Evolutionary conservation across 139 green algal species (phyloP).

Genomic region (Spirogloea muscicola): DNA sequence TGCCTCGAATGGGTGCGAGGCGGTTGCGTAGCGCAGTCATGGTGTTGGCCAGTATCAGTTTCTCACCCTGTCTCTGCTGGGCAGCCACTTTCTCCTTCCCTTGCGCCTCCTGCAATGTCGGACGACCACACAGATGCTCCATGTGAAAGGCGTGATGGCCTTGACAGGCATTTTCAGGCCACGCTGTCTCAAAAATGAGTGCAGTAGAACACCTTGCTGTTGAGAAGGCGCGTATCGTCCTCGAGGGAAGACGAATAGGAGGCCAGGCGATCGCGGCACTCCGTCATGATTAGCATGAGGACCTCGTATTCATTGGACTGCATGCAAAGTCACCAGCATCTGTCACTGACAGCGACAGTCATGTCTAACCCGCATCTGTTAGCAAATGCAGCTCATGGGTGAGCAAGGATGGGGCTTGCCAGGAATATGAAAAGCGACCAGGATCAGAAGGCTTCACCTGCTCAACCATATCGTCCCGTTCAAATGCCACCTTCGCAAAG

Average conservation of each 20-base stretch:
- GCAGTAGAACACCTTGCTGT: conserved; percentile 1
- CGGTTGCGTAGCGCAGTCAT: conserved; percentile 63
- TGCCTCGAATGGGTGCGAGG: conserved; percentile 90
- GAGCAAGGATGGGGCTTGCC: too few species aligned
- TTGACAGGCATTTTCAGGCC: too few species aligned
- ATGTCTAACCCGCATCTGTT: too few species aligned
- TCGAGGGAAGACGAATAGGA: conserved; percentile 63
- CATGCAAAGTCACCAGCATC: neutral
- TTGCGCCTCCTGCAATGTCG: conserved; percentile 21
- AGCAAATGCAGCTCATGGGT: too few species aligned
- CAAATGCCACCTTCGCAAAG: conserved; percentile 78
- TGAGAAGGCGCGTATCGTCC: conserved; percentile 63
- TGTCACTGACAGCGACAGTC: neutral
- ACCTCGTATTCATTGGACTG: conserved; percentile 96
- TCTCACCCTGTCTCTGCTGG: conserved; percentile 67
- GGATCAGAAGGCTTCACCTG: too few species aligned
- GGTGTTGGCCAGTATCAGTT: conserved; percentile 65
- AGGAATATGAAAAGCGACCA: too few species aligned
- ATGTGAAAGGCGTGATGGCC: too few species aligned
- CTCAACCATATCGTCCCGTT: conserved; percentile 65
- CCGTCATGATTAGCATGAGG: conserved; percentile 86
- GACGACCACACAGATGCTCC: too few species aligned
- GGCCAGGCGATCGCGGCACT: conserved; percentile 72
- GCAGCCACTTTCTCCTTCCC: conserved; percentile 56
- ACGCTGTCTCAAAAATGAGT: too few species aligned